Conservation (phyloP, 164 flowering plant species). For the Cinnamomum micranthum region DNA sequence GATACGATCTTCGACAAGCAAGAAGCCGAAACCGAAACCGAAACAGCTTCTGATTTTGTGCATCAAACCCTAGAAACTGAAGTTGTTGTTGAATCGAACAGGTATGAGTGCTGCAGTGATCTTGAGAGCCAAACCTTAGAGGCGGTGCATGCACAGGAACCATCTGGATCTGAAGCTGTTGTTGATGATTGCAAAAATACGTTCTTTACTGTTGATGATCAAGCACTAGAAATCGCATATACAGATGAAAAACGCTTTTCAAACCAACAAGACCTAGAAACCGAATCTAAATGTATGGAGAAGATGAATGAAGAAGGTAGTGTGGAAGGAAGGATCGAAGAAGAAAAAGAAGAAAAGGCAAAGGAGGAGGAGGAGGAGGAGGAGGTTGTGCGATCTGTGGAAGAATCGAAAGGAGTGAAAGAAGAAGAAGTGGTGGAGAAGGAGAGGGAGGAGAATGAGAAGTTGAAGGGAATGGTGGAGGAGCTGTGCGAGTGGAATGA, state of each 20-base stretch:
- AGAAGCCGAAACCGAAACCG: not conserved
- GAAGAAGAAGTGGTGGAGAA: slow-evolving; percentile 21
- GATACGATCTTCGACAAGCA: slow-evolving; percentile 27
- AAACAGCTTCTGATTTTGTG: too few relatives aligned
- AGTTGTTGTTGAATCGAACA: too few relatives aligned
- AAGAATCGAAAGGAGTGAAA: too few relatives aligned
- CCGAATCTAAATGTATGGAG: too few relatives aligned
- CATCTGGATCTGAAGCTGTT: not conserved
- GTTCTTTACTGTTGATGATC: not conserved
- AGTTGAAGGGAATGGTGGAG: slow-evolving; percentile 46
- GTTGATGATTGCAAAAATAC: not conserved
- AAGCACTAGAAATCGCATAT: not conserved
- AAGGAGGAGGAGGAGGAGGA: not conserved
- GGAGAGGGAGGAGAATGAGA: slow-evolving; percentile 47
- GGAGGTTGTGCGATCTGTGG: too few relatives aligned
- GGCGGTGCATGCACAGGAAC: too few relatives aligned
- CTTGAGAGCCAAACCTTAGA: too few relatives aligned
- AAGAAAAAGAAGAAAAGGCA: too few relatives aligned
- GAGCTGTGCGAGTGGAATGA: slow-evolving; percentile 45
- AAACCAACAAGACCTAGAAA: not conserved
- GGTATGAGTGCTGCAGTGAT: too few relatives aligned
- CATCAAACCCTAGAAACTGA: too few relatives aligned
- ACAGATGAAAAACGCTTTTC: not conserved
- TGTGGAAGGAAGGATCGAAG: not conserved
- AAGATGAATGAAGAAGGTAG: not conserved